Percentiles rank a stretch among this genome's conserved stretches.
phyloP scores from a whole-genome alignment of 352 stramenopile species.

The Pythium angustatum region DNA sequence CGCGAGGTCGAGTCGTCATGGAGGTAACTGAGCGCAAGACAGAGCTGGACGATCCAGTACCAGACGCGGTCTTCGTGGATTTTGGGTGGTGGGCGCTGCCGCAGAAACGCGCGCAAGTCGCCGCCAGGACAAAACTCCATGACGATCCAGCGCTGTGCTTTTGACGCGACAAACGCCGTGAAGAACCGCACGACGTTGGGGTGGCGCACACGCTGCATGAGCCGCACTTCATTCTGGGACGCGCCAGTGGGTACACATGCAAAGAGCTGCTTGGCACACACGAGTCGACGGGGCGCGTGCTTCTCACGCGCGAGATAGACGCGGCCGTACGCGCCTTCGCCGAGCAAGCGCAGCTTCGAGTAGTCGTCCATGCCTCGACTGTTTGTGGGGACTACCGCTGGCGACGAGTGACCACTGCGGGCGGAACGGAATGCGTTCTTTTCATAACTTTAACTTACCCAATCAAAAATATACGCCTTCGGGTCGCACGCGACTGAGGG shows the following conservation, averaged over 20 bases:
- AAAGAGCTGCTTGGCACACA: slow-evolving; percentile 89
- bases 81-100: slow-evolving; percentile 13
- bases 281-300: slow-evolving; percentile 46
- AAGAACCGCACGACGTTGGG: slow-evolving; percentile 93
- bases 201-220: slow-evolving; percentile 87
- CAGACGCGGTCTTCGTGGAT: slow-evolving; percentile 78
- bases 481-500: neutral
- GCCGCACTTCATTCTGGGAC: slow-evolving; percentile 43
- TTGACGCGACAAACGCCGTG: slow-evolving; percentile 42
- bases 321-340: slow-evolving; percentile 89
- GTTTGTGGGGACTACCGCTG: too few species aligned
- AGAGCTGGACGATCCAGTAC: slow-evolving; percentile 91
- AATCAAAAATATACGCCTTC: neutral
- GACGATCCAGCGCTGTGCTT: slow-evolving; percentile 64
- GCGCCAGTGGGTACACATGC: slow-evolving; percentile 24
- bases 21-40: slow-evolving; percentile 88
- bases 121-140: slow-evolving; percentile 93
- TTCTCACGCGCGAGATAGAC: slow-evolving; percentile 91
- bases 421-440: slow-evolving; percentile 2
- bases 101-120: slow-evolving; percentile 48
- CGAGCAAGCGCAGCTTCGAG: slow-evolving; percentile 50
- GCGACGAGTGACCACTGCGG: too few species aligned
- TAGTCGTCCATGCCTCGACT: slow-evolving; percentile 58
- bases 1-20: slow-evolving; percentile 49
- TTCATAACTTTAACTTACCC: slow-evolving; percentile 16